Conservation (phyloP, 768 basidiomycete genomes). For the Auricularia sp. region DNA sequence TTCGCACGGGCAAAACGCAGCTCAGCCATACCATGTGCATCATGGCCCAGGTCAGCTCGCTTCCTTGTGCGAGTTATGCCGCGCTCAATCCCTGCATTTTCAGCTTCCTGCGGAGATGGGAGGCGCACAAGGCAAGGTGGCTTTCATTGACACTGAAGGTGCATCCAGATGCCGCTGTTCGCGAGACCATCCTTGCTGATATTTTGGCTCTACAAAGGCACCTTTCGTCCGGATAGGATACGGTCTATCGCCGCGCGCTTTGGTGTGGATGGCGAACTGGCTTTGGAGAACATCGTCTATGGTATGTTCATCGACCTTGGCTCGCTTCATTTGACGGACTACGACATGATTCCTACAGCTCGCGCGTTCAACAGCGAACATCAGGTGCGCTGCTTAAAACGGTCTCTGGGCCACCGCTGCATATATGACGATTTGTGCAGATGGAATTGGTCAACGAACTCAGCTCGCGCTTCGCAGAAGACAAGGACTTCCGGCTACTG, state of each 20-base stretch:
- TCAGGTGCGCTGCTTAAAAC: slow-evolving; percentile 38
- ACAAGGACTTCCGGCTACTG: slow-evolving; percentile 70
- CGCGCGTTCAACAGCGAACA: slow-evolving; percentile 90
- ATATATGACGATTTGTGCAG: slow-evolving; percentile 17
- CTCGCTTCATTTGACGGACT: not conserved
- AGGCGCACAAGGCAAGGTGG: slow-evolving; percentile 89
- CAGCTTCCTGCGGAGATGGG: slow-evolving; percentile 75
- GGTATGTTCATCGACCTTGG: slow-evolving; percentile 31
- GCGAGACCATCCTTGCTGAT: slow-evolving; percentile 13
- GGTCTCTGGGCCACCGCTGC: no score
- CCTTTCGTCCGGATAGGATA: slow-evolving; percentile 91
- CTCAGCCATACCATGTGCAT: slow-evolving; percentile 94
- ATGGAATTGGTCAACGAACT: slow-evolving; percentile 91
- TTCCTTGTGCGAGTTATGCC: not conserved
- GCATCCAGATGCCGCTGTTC: slow-evolving; percentile 15
- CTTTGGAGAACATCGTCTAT: slow-evolving; percentile 85
- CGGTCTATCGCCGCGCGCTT: slow-evolving; percentile 85
- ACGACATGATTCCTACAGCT: slow-evolving; percentile 36
- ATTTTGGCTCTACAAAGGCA: slow-evolving; percentile 38
- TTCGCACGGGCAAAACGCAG: slow-evolving; percentile 92
- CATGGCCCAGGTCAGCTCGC: slow-evolving; percentile 42
- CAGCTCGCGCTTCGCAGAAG: slow-evolving; percentile 79
- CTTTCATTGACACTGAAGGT: slow-evolving; percentile 87
- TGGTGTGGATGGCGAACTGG: slow-evolving; percentile 83
- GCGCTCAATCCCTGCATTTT: not conserved